Conservation (phyloP, 129 eudicot genomes). For the Tagetes erecta region DNA sequence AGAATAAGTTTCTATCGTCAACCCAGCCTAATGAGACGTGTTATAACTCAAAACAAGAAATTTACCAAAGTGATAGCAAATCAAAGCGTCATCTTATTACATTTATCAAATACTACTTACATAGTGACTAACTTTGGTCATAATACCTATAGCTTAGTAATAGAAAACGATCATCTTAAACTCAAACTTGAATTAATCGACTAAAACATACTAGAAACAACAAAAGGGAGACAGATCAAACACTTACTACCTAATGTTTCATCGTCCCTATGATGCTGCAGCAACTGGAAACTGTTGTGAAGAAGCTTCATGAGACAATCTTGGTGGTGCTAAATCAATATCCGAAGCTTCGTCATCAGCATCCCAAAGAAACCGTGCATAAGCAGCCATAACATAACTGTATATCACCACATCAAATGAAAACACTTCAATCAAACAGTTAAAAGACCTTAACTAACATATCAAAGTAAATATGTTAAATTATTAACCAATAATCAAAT, state of each 20-base stretch:
- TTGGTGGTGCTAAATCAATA: constrained; percentile 20
- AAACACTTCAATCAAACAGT: neutral
- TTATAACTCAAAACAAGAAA: constrained; percentile 6
- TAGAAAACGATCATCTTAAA: constrained; percentile 18
- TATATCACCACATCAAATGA: constrained; percentile 13
- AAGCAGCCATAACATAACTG: constrained; percentile 73
- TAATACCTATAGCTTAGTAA: constrained; percentile 7
- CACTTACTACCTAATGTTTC: constrained; percentile 28
- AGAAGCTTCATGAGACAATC: constrained; percentile 44
- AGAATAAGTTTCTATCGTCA: neutral
- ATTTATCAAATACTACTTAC: constrained; percentile 34
- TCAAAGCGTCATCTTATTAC: constrained; percentile 31
- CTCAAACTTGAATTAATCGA: neutral
- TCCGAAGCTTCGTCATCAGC: constrained; percentile 47
- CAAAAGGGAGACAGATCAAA: constrained; percentile 33
- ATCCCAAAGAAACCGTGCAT: constrained; percentile 77
- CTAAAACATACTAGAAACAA: constrained; percentile 16
- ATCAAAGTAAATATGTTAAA: neutral
- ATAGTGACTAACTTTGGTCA: constrained; percentile 15
- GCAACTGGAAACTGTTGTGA: constrained; percentile 46
- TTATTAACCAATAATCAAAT: no score
- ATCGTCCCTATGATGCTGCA: constrained; percentile 38
- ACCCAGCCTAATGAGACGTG: neutral
- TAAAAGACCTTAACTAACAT: neutral
- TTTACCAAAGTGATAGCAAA: constrained; percentile 16